phyloP scores from a whole-genome alignment of 192 early-diverging fungal genomes.

The Backusella psychrophila region DNA sequence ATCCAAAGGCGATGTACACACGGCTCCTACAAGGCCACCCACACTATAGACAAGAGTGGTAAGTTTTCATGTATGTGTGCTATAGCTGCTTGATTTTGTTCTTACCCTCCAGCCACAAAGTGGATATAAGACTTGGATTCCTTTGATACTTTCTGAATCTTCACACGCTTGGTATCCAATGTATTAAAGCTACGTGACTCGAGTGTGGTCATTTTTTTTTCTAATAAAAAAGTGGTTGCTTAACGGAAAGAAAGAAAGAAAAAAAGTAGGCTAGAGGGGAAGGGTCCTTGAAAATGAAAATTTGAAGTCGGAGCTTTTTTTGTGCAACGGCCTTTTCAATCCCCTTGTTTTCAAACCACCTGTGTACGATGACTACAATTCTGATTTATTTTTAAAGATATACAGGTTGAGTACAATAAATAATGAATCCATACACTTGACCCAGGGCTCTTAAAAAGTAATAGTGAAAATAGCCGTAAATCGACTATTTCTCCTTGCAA shows the following conservation, averaged over 20 bases:
- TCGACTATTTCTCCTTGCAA: too few species aligned
- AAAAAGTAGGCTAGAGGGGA: neutral
- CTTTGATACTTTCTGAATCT: conserved; percentile 11
- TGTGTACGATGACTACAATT: too few species aligned
- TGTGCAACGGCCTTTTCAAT: neutral
- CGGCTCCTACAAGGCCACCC: conserved; percentile 80
- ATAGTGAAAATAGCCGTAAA: too few species aligned
- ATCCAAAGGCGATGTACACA: conserved; percentile 89
- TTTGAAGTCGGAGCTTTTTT: neutral
- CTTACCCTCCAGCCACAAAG: conserved; percentile 69
- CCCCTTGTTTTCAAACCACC: too few species aligned
- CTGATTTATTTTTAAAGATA: too few species aligned
- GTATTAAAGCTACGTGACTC: conserved; percentile 2
- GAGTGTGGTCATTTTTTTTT: neutral
- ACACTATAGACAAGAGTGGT: conserved; percentile 38
- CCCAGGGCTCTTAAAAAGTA: too few species aligned
- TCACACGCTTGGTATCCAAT: neutral
- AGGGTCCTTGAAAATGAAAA: neutral
- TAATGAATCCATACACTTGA: too few species aligned
- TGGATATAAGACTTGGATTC: conserved; percentile 44
- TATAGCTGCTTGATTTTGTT: neutral
- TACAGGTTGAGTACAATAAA: too few species aligned
- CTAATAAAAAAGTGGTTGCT: neutral
- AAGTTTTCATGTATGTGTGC: neutral
- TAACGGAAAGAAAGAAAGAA: neutral